phyloP scores from a whole-genome alignment of 73 alveolate genomes.

The Breviolum minutum region DNA sequence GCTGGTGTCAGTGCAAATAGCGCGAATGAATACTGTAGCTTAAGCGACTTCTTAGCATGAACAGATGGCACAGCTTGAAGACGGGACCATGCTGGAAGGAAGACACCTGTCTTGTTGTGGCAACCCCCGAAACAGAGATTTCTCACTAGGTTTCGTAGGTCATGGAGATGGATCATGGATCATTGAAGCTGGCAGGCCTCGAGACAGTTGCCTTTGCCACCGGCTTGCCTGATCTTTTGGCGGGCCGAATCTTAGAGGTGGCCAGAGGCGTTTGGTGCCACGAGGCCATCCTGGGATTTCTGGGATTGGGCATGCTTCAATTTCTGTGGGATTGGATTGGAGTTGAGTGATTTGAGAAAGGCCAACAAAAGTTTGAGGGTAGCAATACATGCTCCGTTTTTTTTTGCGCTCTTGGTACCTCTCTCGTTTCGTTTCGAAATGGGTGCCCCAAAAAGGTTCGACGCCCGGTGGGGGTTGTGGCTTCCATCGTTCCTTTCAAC shows the following conservation, averaged over 20 bases:
- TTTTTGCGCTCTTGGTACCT: neutral
- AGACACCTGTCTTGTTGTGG: neutral
- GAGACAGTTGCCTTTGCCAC: constrained; percentile 91
- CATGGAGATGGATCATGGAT: neutral
- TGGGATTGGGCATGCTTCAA: too few relatives aligned
- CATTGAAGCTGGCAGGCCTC: neutral
- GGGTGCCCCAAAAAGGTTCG: constrained; percentile 4
- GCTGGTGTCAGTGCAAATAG: too few relatives aligned
- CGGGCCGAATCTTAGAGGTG: constrained; percentile 88
- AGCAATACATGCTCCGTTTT: neutral
- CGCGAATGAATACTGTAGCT: too few relatives aligned
- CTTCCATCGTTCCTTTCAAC: constrained; percentile 93
- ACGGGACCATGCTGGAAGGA: neutral
- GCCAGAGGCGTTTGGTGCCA: constrained; percentile 94
- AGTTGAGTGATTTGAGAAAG: neutral
- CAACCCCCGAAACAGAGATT: neutral
- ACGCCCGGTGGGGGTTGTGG: constrained; percentile 86
- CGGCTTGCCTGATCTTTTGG: constrained; percentile 77
- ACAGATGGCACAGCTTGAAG: too few relatives aligned
- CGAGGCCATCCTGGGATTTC: constrained; percentile 30
- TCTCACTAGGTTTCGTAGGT: neutral
- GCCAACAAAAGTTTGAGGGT: too few relatives aligned
- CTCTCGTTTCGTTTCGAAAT: neutral
- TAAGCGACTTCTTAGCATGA: too few relatives aligned
- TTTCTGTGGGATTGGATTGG: neutral